A percentile compares a stretch with the other conserved stretches of the same genome.
Evolutionary conservation across 164 flowering plant genomes (phyloP).

Genomic region (Tetrastigma voinierianum): DNA sequence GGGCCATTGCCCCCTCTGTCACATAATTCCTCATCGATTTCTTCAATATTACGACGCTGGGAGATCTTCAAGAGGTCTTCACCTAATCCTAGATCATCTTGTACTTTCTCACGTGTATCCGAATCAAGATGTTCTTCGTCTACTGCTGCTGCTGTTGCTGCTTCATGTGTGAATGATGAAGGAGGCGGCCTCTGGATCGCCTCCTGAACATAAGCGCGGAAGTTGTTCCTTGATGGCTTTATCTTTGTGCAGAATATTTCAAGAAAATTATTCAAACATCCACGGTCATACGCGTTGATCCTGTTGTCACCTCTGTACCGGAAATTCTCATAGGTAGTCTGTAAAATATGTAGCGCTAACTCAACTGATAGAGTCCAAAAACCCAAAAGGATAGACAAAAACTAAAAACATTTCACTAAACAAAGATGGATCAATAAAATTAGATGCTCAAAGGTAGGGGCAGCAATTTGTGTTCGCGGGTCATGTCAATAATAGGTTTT

Average conservation of each 20-base stretch:
- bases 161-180: constrained; percentile 30
- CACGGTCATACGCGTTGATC: constrained; percentile 60
- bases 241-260: constrained; percentile 77
- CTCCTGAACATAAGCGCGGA: constrained; percentile 68
- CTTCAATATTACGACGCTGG: constrained; percentile 72
- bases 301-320: constrained; percentile 79
- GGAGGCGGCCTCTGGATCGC: constrained; percentile 51
- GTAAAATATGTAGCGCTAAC: constrained; percentile 9
- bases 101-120: constrained; percentile 75
- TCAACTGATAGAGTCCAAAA: constrained; percentile 2
- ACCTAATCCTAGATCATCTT: constrained; percentile 84
- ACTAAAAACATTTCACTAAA: neutral
- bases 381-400: neutral
- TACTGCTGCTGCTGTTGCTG: constrained; percentile 3
- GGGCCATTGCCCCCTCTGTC: constrained; percentile 72
- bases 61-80: constrained; percentile 82
- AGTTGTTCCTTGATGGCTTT: constrained; percentile 77
- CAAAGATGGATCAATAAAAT: neutral
- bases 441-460: neutral
- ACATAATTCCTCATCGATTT: constrained; percentile 60
- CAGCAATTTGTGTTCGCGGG: no score
- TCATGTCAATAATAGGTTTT: no score
- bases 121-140: constrained; percentile 36
- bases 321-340: constrained; percentile 94
- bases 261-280: constrained; percentile 64